Percentiles rank a stretch among this genome's conserved stretches.
phyloP scores from a whole-genome alignment of 208 protist species.

The Phytomonas sp. region DNA sequence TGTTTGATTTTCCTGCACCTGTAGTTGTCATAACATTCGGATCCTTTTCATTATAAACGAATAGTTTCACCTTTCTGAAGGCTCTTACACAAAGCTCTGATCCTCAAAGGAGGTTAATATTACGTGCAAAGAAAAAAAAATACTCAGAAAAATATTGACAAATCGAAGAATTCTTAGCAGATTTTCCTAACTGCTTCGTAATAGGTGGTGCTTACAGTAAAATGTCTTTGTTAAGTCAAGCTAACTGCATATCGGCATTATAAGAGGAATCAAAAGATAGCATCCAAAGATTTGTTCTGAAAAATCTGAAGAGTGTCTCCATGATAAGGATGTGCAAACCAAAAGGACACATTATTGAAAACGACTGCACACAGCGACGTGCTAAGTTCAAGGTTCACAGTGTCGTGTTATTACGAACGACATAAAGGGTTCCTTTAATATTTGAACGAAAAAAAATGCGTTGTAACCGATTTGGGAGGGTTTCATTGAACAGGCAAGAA shows the following conservation, averaged over 20 bases:
- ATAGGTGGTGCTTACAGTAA: background rate
- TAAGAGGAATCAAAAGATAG: background rate
- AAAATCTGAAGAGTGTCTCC: constrained; percentile 14
- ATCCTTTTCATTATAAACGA: background rate
- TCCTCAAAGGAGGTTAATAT: background rate
- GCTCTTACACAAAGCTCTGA: background rate
- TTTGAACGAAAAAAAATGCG: background rate
- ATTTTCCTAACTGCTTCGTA: background rate
- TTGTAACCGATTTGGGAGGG: background rate
- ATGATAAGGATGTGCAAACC: constrained; percentile 3
- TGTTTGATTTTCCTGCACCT: background rate
- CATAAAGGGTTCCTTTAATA: background rate
- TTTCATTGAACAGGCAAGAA: background rate
- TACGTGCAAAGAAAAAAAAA: background rate
- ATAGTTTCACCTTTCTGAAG: background rate
- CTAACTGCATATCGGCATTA: background rate
- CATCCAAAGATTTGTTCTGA: background rate
- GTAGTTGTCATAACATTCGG: background rate
- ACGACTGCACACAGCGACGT: background rate
- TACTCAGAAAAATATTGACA: background rate
- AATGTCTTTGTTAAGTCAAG: background rate
- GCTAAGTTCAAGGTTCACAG: background rate
- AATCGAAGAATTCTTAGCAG: background rate
- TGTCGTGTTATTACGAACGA: background rate
- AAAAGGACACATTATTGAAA: background rate